phyloP scores from a whole-genome alignment of 2,329 filamentous ascomycete species.

The Pezizomycotina sp. region DNA sequence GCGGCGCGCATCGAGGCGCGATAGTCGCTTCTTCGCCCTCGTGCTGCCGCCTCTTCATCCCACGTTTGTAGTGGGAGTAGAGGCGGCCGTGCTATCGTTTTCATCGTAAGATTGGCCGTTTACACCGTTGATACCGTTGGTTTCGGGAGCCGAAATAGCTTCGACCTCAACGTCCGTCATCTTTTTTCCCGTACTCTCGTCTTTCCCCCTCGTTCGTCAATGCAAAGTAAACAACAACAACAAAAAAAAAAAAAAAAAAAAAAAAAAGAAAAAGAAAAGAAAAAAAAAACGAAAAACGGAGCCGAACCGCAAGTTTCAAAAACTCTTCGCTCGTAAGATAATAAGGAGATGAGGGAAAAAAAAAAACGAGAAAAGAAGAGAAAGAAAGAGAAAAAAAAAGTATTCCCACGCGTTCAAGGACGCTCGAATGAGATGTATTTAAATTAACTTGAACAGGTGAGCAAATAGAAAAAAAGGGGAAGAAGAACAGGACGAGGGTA shows the following conservation, averaged over 20 bases:
- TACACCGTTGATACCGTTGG: slow-evolving; percentile 1
- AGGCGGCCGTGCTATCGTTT: not conserved
- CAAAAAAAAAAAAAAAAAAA: not conserved
- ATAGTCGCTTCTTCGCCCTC: no score
- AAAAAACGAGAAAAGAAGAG: not conserved
- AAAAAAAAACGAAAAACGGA: not conserved
- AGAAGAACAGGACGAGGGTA: no score
- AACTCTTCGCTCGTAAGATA: no score
- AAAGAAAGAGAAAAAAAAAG: not conserved
- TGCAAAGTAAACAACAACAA: slow-evolving; percentile 1
- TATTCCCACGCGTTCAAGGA: no score
- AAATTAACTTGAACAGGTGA: no score
- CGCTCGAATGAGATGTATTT: no score
- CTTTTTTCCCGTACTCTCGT: not conserved
- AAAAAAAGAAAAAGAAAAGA: not conserved
- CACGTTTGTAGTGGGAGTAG: not conserved
- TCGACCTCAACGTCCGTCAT: slow-evolving; percentile 5
- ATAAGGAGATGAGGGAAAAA: not conserved
- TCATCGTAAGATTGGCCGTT: not conserved
- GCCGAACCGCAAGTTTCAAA: not conserved
- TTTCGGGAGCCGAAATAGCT: not conserved
- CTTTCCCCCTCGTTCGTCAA: not conserved
- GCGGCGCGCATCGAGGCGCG: no score
- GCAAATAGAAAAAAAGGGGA: no score
- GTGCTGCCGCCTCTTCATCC: not conserved